A percentile compares a stretch with the other conserved stretches of the same genome.
Conservation (phyloP, 257 asterid species). For the Lavandula angustifolia region DNA sequence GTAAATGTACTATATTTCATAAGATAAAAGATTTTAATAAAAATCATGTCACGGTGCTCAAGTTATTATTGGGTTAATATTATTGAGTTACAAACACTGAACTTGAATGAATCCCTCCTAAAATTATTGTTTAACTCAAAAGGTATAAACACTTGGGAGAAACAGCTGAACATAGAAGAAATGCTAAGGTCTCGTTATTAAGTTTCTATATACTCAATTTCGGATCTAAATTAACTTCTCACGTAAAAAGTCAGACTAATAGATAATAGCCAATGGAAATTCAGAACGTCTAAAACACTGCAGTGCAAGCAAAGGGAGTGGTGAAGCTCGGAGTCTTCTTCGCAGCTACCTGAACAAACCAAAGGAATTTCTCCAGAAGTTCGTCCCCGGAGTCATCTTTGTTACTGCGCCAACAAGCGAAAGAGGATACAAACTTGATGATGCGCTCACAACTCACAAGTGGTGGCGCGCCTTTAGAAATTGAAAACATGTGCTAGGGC, state of each 20-base stretch:
- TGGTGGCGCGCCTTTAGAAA: constrained; percentile 63
- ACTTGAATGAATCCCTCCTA: background rate
- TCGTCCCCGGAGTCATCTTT: constrained; percentile 42
- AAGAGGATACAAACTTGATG: constrained; percentile 57
- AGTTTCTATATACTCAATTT: constrained; percentile 9
- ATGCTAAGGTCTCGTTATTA: constrained; percentile 1
- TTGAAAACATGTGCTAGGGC: constrained; percentile 64
- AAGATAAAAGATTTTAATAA: background rate
- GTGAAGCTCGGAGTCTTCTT: constrained; percentile 67
- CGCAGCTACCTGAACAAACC: constrained; percentile 66
- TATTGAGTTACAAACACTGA: background rate
- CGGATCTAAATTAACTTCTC: background rate
- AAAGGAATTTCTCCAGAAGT: constrained; percentile 60
- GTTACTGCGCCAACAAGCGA: constrained; percentile 46
- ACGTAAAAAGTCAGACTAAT: too few species aligned
- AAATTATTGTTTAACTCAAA: constrained; percentile 5
- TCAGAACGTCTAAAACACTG: too few species aligned
- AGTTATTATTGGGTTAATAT: constrained; percentile 7
- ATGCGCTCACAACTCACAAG: constrained; percentile 67
- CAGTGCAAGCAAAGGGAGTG: too few species aligned
- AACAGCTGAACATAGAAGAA: background rate
- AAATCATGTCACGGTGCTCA: background rate
- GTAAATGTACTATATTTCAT: background rate
- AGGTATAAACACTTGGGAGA: background rate
- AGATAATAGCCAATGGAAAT: too few species aligned